phyloP scores from a whole-genome alignment of 371 early-diverging fungal genomes.

The Lichtheimia corymbifera region DNA sequence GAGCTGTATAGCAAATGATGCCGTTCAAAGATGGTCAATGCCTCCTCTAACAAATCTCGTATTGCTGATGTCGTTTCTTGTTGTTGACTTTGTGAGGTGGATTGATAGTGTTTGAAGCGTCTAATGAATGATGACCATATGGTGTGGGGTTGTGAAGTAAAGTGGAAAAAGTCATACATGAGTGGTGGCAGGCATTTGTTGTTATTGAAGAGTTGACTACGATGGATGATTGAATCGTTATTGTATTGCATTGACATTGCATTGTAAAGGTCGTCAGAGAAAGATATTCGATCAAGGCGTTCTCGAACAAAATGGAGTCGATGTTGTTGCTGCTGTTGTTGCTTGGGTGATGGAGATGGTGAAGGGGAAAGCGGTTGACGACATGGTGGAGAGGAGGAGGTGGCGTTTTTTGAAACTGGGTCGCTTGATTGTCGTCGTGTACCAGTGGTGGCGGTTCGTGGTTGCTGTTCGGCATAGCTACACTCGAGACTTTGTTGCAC shows the following conservation, averaged over 20 bases:
- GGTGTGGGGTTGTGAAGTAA: slow-evolving; percentile 25
- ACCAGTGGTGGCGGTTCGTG: not conserved
- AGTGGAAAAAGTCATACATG: slow-evolving; percentile 34
- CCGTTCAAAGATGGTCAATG: not conserved
- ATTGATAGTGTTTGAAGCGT: slow-evolving; percentile 7
- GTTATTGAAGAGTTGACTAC: slow-evolving; percentile 7
- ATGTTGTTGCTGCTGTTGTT: not conserved
- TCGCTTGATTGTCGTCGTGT: slow-evolving; percentile 1
- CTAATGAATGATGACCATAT: slow-evolving; percentile 25
- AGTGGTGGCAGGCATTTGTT: slow-evolving; percentile 28
- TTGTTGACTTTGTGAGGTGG: too few relatives aligned
- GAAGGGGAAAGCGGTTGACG: slow-evolving; percentile 2
- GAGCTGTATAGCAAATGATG: not conserved
- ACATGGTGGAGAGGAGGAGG: not conserved
- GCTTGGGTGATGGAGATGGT: slow-evolving; percentile 2
- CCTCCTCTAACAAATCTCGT: not conserved
- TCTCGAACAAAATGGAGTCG: not conserved
- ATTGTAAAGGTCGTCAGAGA: slow-evolving; percentile 19
- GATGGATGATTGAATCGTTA: not conserved
- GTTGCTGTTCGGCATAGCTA: slow-evolving; percentile 12
- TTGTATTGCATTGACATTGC: slow-evolving; percentile 15
- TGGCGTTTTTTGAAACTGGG: slow-evolving; percentile 15
- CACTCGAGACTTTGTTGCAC: slow-evolving; percentile 3
- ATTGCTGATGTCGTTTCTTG: too few relatives aligned
- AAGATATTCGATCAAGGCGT: slow-evolving; percentile 17